Evolutionary conservation across 805 yeast species (phyloP), one percentile per base, ranked within the genome.

Genomic region (Myxozyma lipomycoides): DNA sequence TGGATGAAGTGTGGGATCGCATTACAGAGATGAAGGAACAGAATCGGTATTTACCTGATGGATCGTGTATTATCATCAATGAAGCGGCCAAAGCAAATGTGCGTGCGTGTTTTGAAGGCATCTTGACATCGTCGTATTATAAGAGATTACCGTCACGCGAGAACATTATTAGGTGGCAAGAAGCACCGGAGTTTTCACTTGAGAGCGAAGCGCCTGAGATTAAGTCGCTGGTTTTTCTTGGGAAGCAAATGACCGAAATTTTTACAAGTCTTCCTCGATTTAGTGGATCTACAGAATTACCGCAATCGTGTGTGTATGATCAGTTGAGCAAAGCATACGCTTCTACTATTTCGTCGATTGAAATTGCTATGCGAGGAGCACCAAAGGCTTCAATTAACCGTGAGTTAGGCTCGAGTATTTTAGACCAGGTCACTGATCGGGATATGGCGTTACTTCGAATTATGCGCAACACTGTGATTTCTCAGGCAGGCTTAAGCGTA

Each of bases 401-500:
- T 19, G 55, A 51, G 12, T 32, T 50, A 4, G 73, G 73, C 1
- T 75, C 75, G 0, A 56, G 80, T 10, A 62, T 84, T 0, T 67
- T 80, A 1, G 72, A 73, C 37, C 88, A 83, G 49, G 58, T 87
- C 2, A 77, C 87, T 0, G 77, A 80, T 59, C 88, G 84, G 54
- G 67, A 76, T 1, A 59, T 86, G 40, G 73, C 84, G 1, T 75
- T 82, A 15, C 65, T 88, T 49, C 68, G 93, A 49, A 74, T 78
- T 2, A 59, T 73, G 40, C 56, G 67, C 3, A 80, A 77, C 46
- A 65, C 64, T 57, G 68, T 57, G 49, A 63, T 32, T 61, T 63
- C 18, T 45, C 32, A 9, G 7, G 7, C 7, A 9, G 32, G 32
- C 7, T 12, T 28, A 12, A 12, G 32, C 12, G 32, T 28, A 9